Conservation (phyloP, 306 rosid genomes). For the Coriaria nepalensis region DNA sequence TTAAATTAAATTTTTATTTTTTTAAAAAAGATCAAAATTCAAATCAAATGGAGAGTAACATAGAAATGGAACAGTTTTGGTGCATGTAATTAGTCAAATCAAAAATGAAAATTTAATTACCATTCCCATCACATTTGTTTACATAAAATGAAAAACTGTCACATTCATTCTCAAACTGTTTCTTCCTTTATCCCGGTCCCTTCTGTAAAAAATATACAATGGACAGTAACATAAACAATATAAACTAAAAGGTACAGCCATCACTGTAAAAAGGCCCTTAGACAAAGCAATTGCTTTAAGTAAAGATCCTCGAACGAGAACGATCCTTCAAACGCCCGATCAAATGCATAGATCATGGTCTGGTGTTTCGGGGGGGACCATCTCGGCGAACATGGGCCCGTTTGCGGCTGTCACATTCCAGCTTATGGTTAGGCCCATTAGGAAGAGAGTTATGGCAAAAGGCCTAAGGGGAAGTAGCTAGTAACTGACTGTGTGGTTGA, state of each 20-base stretch:
- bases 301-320: conserved; percentile 52
- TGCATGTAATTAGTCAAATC: too few relatives aligned
- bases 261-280: conserved; percentile 69
- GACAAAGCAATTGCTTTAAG: conserved; percentile 73
- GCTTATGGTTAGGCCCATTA: conserved; percentile 79
- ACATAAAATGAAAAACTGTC: too few relatives aligned
- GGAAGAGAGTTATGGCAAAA: conserved; percentile 41
- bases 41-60: too few relatives aligned
- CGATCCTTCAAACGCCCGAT: conserved; percentile 78
- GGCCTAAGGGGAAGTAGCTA: conserved; percentile 50
- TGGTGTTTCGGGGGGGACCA: conserved; percentile 60
- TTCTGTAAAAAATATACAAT: conserved; percentile 37
- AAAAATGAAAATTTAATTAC: too few relatives aligned
- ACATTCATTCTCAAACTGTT: too few relatives aligned
- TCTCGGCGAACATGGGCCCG: conserved; percentile 83
- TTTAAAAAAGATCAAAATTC: too few relatives aligned
- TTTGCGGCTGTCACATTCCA: conserved; percentile 78
- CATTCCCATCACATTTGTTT: too few relatives aligned
- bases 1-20: too few relatives aligned
- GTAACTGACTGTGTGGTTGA: conserved; percentile 57
- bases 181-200: conserved; percentile 41
- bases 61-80: too few relatives aligned
- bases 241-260: conserved; percentile 61
- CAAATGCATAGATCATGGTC: conserved; percentile 87
- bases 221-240: conserved; percentile 78